Evolutionary conservation across 805 yeast species (phyloP).

Genomic region (Ogataea chonburiensis): DNA sequence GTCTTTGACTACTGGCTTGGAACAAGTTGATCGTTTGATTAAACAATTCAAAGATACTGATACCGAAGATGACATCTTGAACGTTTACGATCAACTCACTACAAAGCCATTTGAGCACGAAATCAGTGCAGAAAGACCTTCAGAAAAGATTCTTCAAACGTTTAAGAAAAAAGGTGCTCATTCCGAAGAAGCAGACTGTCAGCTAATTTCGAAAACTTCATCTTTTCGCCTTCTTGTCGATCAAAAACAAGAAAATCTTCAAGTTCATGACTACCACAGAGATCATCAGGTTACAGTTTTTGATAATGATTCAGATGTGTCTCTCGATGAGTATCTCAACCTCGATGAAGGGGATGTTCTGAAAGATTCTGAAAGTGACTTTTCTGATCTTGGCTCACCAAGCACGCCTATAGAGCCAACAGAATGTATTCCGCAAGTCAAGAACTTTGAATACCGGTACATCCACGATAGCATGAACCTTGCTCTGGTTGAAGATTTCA

Average conservation of each 20-base stretch:
- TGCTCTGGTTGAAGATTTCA: conserved; percentile 26
- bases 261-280: background rate
- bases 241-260: conserved; percentile 8
- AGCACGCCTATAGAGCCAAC: conserved; percentile 1
- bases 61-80: conserved; percentile 21
- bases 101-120: conserved; percentile 1
- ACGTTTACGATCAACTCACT: conserved; percentile 17
- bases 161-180: conserved; percentile 2
- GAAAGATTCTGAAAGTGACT: conserved; percentile 1
- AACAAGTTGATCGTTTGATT: conserved; percentile 32
- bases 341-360: conserved; percentile 16
- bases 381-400: conserved; percentile 4
- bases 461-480: conserved; percentile 29
- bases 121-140: background rate
- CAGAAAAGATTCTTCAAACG: background rate
- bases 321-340: conserved; percentile 25
- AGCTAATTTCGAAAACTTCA: conserved; percentile 28
- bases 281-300: conserved; percentile 1
- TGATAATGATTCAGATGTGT: conserved; percentile 9
- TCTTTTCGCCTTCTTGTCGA: conserved; percentile 23
- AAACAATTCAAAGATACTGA: conserved; percentile 21
- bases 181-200: conserved; percentile 15
- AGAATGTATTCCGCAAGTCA: conserved; percentile 10
- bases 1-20: conserved; percentile 29
- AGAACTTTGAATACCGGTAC: conserved; percentile 29